These are phyloP conservation scores for Aspergillus candidus DNA, from an alignment of 2,329 filamentous ascomycete genomes.

Conservation along the genomic window DNA sequence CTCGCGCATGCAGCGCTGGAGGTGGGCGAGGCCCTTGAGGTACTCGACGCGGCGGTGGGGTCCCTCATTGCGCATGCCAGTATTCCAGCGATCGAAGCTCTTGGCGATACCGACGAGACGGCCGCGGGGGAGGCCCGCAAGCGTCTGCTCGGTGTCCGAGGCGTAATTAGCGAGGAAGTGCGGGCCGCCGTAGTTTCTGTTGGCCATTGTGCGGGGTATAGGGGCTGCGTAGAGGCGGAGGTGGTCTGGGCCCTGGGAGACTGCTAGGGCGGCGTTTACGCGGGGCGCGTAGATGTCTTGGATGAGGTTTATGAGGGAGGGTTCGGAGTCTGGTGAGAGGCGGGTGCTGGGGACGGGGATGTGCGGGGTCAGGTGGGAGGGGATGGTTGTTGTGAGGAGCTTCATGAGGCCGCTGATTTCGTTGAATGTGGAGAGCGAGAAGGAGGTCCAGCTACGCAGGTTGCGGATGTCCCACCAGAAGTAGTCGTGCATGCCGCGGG, in stretches of 20 bases:
- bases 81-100: conserved; percentile 91
- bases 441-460: conserved; percentile 73
- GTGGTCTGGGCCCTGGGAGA: conserved; percentile 65
- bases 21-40: conserved; percentile 74
- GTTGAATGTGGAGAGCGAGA: conserved; percentile 66
- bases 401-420: conserved; percentile 65
- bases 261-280: conserved; percentile 74
- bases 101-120: conserved; percentile 81
- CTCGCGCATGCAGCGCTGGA: conserved; percentile 90
- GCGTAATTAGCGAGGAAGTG: conserved; percentile 51
- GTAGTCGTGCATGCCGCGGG: conserved; percentile 66
- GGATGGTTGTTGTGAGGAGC: conserved; percentile 64
- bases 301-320: conserved; percentile 68
- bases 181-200: conserved; percentile 41
- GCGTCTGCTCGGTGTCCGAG: conserved; percentile 45
- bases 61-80: conserved; percentile 79
- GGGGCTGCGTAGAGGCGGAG: conserved; percentile 40
- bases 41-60: conserved; percentile 85
- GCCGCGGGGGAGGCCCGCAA: conserved; percentile 48
- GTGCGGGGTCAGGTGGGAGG: conserved; percentile 34
- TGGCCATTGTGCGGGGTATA: conserved; percentile 28
- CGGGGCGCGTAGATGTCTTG: conserved; percentile 75
- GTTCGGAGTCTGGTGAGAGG: conserved; percentile 71
- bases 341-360: conserved; percentile 39
- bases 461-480: conserved; percentile 97